Conservation (phyloP, 2,329 filamentous ascomycete genomes). For the Scortechinia acanthostroma region DNA sequence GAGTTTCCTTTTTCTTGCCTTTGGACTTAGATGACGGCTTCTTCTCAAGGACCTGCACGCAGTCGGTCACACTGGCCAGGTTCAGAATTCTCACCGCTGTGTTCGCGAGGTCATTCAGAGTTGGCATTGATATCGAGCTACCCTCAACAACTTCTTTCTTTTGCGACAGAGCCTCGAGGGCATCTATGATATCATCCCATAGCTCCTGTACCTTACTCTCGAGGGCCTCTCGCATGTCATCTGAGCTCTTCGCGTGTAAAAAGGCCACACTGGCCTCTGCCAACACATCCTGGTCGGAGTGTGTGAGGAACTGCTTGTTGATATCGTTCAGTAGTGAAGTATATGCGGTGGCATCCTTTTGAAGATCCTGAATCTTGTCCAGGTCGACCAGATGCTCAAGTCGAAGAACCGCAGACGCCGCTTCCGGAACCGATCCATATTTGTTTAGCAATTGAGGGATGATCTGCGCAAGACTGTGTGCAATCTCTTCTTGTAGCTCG, state of each 20-base stretch:
- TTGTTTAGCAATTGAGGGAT: conserved; percentile 61
- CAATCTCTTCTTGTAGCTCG: conserved; percentile 2
- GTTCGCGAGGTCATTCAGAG: conserved; percentile 42
- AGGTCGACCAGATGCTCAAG: conserved; percentile 57
- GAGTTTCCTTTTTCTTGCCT: conserved; percentile 3
- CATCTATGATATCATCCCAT: conserved; percentile 55
- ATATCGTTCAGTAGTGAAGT: conserved; percentile 56
- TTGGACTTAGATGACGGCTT: not conserved
- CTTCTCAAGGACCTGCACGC: conserved; percentile 42
- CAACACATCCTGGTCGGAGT: conserved; percentile 56
- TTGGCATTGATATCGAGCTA: conserved; percentile 36
- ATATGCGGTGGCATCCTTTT: conserved; percentile 46
- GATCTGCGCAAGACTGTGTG: conserved; percentile 36
- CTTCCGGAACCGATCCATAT: conserved; percentile 55
- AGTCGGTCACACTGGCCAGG: conserved; percentile 49
- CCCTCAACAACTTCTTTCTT: conserved; percentile 39
- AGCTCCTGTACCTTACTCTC: conserved; percentile 51
- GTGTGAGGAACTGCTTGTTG: conserved; percentile 63
- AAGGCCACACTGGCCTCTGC: conserved; percentile 57
- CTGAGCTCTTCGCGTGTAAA: conserved; percentile 54
- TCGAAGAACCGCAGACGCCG: conserved; percentile 56
- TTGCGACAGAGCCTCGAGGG: conserved; percentile 40
- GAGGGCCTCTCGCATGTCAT: conserved; percentile 56
- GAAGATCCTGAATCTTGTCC: conserved; percentile 54
- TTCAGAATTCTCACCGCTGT: conserved; percentile 49